These are phyloP conservation scores for Zygoascus sp. DNA, from an alignment of 1,139 yeast genomes.

Conservation along the genomic window DNA sequence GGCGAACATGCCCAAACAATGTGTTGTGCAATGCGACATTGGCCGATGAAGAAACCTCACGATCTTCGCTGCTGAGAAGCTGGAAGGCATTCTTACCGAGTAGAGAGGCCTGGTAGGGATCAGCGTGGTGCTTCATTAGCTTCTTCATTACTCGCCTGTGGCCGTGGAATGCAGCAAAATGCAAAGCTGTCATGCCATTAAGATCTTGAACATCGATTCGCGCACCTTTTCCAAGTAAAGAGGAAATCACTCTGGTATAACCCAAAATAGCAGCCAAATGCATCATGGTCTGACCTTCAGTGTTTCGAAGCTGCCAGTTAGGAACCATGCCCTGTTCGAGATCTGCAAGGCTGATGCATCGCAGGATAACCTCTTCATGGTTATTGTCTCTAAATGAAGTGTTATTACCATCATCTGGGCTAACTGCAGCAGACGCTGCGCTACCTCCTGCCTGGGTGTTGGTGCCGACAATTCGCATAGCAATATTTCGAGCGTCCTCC, in stretches of 20 bases:
- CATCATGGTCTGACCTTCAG: slow-evolving; percentile 80
- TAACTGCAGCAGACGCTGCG: slow-evolving; percentile 10
- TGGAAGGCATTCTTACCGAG: slow-evolving; percentile 2
- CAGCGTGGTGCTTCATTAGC: slow-evolving; percentile 53
- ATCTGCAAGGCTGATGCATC: slow-evolving; percentile 28
- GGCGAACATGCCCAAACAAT: slow-evolving; percentile 21
- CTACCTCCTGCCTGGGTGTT: slow-evolving; percentile 13
- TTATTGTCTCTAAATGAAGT: slow-evolving; percentile 14
- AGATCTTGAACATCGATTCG: slow-evolving; percentile 68
- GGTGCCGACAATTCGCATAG: slow-evolving; percentile 63
- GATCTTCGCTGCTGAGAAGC: not conserved
- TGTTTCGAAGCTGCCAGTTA: slow-evolving; percentile 76
- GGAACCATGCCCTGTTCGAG: slow-evolving; percentile 33
- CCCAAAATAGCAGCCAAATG: slow-evolving; percentile 80
- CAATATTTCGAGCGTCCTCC: slow-evolving; percentile 89
- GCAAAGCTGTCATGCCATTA: slow-evolving; percentile 82
- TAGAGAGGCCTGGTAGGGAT: slow-evolving; percentile 41
- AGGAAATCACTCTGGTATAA: slow-evolving; percentile 55
- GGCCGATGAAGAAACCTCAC: slow-evolving; percentile 15
- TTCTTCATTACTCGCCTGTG: slow-evolving; percentile 56
- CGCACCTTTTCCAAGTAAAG: slow-evolving; percentile 74
- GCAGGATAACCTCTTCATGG: slow-evolving; percentile 27
- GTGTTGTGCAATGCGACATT: slow-evolving; percentile 28
- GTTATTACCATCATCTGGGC: slow-evolving; percentile 13
- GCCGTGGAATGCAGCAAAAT: slow-evolving; percentile 77